Evolutionary conservation across 345 rosid genomes (phyloP).

Genomic region (Melastoma malabathricum): DNA sequence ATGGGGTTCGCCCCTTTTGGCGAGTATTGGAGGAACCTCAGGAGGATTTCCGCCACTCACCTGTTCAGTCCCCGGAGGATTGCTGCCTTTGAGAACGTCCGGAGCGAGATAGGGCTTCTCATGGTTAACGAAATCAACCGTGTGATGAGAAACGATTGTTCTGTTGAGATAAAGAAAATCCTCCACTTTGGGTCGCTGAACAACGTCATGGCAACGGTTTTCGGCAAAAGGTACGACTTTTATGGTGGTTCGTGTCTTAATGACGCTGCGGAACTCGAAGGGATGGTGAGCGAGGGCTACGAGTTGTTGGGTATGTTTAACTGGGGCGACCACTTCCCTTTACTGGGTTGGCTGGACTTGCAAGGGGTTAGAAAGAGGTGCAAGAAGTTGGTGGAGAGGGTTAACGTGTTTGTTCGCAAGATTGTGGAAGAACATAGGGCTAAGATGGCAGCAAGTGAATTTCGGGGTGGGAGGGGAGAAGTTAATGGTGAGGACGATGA

Average conservation of each 20-base stretch:
- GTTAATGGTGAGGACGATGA: not conserved
- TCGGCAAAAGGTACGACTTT: constrained; percentile 52
- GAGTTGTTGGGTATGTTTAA: constrained; percentile 60
- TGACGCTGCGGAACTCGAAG: constrained; percentile 32
- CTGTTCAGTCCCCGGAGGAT: constrained; percentile 65
- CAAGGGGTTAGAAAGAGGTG: constrained; percentile 74
- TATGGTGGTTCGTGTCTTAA: constrained; percentile 11
- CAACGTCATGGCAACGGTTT: constrained; percentile 65
- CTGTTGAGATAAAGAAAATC: constrained; percentile 31
- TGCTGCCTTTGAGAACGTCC: constrained; percentile 24
- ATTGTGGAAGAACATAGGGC: constrained; percentile 50
- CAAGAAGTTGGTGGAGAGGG: constrained; percentile 32
- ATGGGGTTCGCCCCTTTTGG: constrained; percentile 85
- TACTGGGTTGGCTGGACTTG: constrained; percentile 48
- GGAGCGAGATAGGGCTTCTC: constrained; percentile 32
- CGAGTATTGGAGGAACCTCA: constrained; percentile 75
- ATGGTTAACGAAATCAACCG: constrained; percentile 31
- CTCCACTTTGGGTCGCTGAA: constrained; percentile 63
- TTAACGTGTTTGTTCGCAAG: constrained; percentile 42
- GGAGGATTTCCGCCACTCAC: constrained; percentile 69
- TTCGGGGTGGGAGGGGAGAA: not conserved
- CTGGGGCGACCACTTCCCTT: constrained; percentile 82
- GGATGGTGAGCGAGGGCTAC: constrained; percentile 61
- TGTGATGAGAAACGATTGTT: constrained; percentile 17
- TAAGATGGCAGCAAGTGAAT: constrained; percentile 7